A percentile compares a stretch with the other conserved stretches of the same genome.
phyloP scores from a whole-genome alignment of 2,329 filamentous ascomycete species.

The Neoascochyta sp. region DNA sequence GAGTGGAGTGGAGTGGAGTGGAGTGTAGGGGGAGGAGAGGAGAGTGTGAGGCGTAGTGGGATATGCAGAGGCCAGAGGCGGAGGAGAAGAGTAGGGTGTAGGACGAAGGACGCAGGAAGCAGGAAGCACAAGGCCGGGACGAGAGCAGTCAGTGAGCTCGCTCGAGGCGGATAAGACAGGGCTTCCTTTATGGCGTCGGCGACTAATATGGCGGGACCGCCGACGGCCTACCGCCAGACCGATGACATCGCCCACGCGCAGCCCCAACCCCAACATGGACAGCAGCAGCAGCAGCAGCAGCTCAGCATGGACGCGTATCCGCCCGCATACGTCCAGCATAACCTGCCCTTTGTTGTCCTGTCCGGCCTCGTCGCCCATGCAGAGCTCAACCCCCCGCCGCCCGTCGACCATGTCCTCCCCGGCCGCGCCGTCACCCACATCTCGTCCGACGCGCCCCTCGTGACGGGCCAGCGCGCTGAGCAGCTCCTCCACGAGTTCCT shows the following conservation, averaged over 20 bases:
- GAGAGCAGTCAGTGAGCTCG: too few species aligned
- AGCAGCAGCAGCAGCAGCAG: slow-evolving; percentile 6
- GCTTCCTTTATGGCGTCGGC: too few species aligned
- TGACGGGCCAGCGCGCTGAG: slow-evolving; percentile 63
- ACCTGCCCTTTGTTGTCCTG: slow-evolving; percentile 77
- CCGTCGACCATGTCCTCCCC: slow-evolving; percentile 40
- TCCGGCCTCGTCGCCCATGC: slow-evolving; percentile 60
- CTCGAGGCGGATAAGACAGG: too few species aligned
- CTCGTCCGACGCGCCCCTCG: slow-evolving; percentile 64
- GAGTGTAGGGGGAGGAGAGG: not conserved
- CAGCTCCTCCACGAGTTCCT: slow-evolving; percentile 64
- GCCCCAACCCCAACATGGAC: slow-evolving; percentile 2
- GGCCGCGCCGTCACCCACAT: slow-evolving; percentile 56
- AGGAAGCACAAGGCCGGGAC: too few species aligned
- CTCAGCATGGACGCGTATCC: slow-evolving; percentile 73
- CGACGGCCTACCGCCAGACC: too few species aligned
- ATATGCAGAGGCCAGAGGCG: too few species aligned
- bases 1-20: not conserved
- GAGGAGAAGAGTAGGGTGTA: not conserved
- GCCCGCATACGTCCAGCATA: slow-evolving; percentile 75
- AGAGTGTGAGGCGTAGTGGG: not conserved
- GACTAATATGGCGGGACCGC: too few species aligned
- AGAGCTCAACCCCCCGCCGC: slow-evolving; percentile 42
- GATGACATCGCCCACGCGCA: slow-evolving; percentile 4
- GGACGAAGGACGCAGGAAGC: not conserved